Conservation (phyloP, 345 rosid species). For the Salix exigua region DNA sequence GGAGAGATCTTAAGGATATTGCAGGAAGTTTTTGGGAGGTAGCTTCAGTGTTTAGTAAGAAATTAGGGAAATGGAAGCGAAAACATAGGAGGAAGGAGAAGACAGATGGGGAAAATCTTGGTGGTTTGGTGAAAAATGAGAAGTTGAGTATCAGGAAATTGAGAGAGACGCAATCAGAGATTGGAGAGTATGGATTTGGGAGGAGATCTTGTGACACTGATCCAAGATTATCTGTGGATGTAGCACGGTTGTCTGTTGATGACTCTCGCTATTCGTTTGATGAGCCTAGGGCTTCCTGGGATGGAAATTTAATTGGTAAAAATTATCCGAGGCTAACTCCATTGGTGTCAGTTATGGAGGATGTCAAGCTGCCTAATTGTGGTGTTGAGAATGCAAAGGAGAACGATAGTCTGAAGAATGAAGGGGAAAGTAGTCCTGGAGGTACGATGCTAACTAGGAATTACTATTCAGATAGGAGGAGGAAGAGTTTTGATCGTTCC, state of each 20-base stretch:
- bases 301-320: constrained; percentile 62
- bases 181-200: constrained; percentile 41
- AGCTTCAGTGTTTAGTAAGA: constrained; percentile 49
- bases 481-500: constrained; percentile 29
- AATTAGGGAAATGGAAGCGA: constrained; percentile 47
- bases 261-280: constrained; percentile 48
- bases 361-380: constrained; percentile 36
- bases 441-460: constrained; percentile 32
- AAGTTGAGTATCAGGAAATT: constrained; percentile 11
- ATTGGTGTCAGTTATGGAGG: constrained; percentile 51
- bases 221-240: constrained; percentile 36
- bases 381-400: constrained; percentile 33
- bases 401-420: constrained; percentile 21
- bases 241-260: constrained; percentile 33
- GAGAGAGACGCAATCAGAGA: constrained; percentile 40
- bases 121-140: not conserved
- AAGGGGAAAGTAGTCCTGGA: constrained; percentile 25
- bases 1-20: constrained; percentile 19
- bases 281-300: constrained; percentile 81
- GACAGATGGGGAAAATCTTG: constrained; percentile 4
- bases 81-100: constrained; percentile 30
- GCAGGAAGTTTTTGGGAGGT: constrained; percentile 41
- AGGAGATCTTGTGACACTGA: constrained; percentile 58
- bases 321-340: constrained; percentile 43
- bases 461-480: constrained; percentile 25